Percentiles rank a stretch among this genome's conserved stretches.
Conservation (phyloP, 495 filamentous ascomycete species). For the Trichocladium uniseriatum region DNA sequence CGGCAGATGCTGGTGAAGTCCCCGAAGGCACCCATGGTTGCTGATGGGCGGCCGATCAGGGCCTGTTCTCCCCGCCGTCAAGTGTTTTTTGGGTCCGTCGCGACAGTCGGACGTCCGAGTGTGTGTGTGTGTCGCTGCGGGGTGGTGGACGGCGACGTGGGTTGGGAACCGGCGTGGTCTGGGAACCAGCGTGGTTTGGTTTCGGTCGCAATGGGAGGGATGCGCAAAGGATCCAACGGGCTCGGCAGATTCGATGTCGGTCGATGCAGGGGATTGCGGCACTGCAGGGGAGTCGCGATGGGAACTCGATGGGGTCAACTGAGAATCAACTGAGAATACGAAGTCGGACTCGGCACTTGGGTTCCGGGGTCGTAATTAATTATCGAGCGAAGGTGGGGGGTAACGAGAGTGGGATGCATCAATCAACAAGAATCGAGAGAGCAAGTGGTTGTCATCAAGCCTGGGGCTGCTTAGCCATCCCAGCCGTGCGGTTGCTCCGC, state of each 20-base stretch:
- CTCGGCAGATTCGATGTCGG: no score
- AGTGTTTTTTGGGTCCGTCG: background rate
- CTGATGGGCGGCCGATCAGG: conserved; percentile 9
- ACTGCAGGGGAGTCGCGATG: no score
- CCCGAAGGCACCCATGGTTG: conserved; percentile 71
- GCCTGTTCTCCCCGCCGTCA: background rate
- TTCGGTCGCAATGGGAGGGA: no score
- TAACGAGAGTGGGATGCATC: conserved; percentile 11
- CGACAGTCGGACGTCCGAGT: background rate
- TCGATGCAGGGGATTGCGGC: no score
- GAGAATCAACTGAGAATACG: no score
- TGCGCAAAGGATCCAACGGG: no score
- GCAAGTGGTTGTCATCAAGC: background rate
- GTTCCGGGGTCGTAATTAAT: background rate
- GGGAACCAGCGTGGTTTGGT: no score
- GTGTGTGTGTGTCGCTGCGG: no score
- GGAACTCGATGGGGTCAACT: background rate
- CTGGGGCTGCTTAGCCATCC: conserved; percentile 4
- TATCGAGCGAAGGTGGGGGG: no score
- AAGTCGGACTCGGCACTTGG: no score
- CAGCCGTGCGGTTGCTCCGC: conserved; percentile 20
- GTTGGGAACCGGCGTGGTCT: no score
- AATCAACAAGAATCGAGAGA: conserved; percentile 16
- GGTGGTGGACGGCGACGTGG: no score
- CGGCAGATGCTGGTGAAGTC: conserved; percentile 81